Conservation (phyloP, 129 eudicot species). For the Escallonia rubra region DNA sequence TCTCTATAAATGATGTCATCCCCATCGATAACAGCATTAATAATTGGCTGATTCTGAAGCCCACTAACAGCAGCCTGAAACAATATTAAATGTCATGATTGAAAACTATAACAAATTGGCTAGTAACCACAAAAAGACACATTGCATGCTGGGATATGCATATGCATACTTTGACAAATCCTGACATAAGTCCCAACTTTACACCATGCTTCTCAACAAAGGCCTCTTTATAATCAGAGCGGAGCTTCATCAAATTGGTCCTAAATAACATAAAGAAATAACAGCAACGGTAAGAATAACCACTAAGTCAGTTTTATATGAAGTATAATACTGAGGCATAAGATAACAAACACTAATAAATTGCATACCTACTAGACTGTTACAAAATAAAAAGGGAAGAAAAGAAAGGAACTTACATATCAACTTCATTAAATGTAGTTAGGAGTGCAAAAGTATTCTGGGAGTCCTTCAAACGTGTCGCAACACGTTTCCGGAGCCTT, state of each 20-base stretch:
- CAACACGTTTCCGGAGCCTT: slow-evolving; percentile 64
- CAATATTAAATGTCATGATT: slow-evolving; percentile 1
- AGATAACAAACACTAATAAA: neutral
- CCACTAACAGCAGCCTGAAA: slow-evolving; percentile 66
- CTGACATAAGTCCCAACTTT: slow-evolving; percentile 68
- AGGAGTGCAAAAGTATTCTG: slow-evolving; percentile 69
- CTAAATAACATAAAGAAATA: slow-evolving; percentile 9
- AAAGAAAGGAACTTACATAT: slow-evolving; percentile 45
- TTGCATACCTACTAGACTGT: too few relatives aligned
- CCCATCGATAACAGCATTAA: slow-evolving; percentile 69
- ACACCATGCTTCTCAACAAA: slow-evolving; percentile 69
- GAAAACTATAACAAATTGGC: neutral
- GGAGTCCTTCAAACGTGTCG: slow-evolving; percentile 62
- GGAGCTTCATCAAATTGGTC: slow-evolving; percentile 67
- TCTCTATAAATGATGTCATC: slow-evolving; percentile 69
- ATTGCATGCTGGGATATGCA: neutral
- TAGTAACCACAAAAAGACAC: neutral
- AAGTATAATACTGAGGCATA: neutral
- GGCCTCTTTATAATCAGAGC: slow-evolving; percentile 64
- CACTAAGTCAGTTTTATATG: neutral
- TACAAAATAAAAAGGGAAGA: neutral
- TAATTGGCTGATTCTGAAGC: slow-evolving; percentile 61
- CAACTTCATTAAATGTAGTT: slow-evolving; percentile 63
- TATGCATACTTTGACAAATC: slow-evolving; percentile 52
- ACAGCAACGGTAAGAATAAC: neutral